phyloP scores from a whole-genome alignment of 768 basidiomycete species.

The Termitomyces bulborhizus region DNA sequence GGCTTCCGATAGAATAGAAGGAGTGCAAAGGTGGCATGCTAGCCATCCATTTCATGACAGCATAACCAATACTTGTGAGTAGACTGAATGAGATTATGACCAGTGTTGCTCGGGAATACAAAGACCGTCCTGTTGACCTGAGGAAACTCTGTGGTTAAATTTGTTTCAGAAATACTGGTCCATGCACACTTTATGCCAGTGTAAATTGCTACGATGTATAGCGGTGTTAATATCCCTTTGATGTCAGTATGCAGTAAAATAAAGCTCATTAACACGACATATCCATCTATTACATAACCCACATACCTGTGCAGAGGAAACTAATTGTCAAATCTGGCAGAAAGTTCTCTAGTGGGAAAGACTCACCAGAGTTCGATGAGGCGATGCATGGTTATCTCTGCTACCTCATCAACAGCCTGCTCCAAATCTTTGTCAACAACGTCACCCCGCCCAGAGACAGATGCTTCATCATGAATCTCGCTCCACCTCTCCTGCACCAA shows the following conservation, averaged over 20 bases:
- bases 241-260: not conserved
- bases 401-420: too few species aligned
- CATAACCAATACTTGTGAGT: not conserved
- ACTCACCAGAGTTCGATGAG: too few species aligned
- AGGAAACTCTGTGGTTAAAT: not conserved
- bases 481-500: too few species aligned
- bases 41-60: not conserved
- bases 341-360: too few species aligned
- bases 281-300: not conserved
- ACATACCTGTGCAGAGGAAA: too few species aligned
- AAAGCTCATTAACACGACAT: not conserved
- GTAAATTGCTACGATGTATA: not conserved
- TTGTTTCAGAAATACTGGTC: not conserved
- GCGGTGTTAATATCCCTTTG: not conserved
- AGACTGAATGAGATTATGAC: not conserved
- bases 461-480: too few species aligned
- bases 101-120: not conserved
- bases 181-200: not conserved
- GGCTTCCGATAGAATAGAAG: too few species aligned
- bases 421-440: too few species aligned
- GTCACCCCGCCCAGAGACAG: too few species aligned
- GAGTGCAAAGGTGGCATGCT: too few species aligned
- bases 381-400: too few species aligned
- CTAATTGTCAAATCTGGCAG: too few species aligned
- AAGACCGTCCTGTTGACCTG: not conserved